Conservation (phyloP, 73 alveolate genomes). For the Diophrys appendiculata region DNA sequence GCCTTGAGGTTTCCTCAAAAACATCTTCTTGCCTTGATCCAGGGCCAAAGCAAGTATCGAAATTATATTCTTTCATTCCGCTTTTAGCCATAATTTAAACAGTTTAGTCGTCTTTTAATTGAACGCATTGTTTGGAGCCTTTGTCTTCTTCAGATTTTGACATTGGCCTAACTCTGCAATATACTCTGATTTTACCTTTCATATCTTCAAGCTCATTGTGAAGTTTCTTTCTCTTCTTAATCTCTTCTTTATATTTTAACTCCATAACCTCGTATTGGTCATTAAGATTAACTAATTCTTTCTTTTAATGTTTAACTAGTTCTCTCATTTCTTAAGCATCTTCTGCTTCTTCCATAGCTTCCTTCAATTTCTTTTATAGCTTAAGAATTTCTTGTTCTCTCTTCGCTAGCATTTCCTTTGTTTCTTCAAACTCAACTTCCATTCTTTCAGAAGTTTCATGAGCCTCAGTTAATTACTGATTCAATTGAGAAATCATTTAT, state of each 20-base stretch:
- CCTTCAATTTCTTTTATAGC: neutral
- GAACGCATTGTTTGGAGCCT: constrained; percentile 18
- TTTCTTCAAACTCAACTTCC: neutral
- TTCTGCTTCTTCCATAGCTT: neutral
- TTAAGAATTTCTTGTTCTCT: neutral
- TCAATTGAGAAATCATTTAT: neutral
- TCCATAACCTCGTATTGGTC: neutral
- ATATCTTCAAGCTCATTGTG: constrained; percentile 80
- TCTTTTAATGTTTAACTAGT: neutral
- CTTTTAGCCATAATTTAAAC: constrained; percentile 8
- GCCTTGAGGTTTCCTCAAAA: constrained; percentile 80
- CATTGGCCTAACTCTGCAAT: constrained; percentile 94
- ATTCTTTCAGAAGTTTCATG: neutral
- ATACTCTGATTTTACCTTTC: constrained; percentile 91
- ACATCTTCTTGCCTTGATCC: constrained; percentile 79
- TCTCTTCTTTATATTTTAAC: neutral
- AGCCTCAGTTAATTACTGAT: neutral
- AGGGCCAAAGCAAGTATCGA: constrained; percentile 77
- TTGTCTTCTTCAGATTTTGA: constrained; percentile 46
- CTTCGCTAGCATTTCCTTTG: neutral
- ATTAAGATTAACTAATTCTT: neutral
- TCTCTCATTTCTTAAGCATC: neutral
- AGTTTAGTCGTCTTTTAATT: constrained; percentile 38
- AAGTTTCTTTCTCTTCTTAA: constrained; percentile 44
- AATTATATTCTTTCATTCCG: constrained; percentile 46